phyloP scores from a whole-genome alignment of 2,329 filamentous ascomycete genomes.

The Pseudocercospora fijiensis region DNA sequence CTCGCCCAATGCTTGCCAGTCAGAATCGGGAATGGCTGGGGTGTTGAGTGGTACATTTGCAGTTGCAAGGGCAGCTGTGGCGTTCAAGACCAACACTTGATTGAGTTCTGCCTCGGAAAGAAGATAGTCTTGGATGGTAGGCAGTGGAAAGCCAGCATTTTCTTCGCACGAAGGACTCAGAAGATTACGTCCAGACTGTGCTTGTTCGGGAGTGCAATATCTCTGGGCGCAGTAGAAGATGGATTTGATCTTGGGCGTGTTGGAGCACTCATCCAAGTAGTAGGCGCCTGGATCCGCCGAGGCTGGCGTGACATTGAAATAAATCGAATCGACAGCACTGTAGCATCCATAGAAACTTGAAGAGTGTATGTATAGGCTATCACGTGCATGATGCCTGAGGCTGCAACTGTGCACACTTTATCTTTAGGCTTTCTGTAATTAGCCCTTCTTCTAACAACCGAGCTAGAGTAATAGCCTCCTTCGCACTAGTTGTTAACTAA shows the following conservation, averaged over 20 bases:
- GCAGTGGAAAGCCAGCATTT: slow-evolving; percentile 9
- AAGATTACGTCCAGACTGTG: slow-evolving; percentile 8
- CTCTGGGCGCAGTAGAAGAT: slow-evolving; percentile 21
- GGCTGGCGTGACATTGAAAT: slow-evolving; percentile 17
- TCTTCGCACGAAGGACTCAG: slow-evolving; percentile 10
- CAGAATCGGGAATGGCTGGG: slow-evolving; percentile 19
- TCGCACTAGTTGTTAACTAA: too few species aligned
- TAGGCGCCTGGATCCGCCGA: slow-evolving; percentile 6
- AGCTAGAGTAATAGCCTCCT: too few species aligned
- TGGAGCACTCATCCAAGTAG: slow-evolving; percentile 16
- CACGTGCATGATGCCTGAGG: too few species aligned
- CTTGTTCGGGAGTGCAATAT: slow-evolving; percentile 19
- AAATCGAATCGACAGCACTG: slow-evolving; percentile 11
- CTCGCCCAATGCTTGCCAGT: slow-evolving; percentile 9
- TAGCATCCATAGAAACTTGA: slow-evolving; percentile 12
- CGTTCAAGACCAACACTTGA: slow-evolving; percentile 13
- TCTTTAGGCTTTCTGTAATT: too few species aligned
- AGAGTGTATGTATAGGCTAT: too few species aligned
- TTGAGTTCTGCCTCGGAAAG: slow-evolving; percentile 14
- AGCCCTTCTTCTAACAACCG: too few species aligned
- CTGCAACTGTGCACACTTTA: too few species aligned
- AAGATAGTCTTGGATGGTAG: slow-evolving; percentile 10
- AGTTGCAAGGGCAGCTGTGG: slow-evolving; percentile 17
- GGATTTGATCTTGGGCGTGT: slow-evolving; percentile 19
- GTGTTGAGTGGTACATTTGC: slow-evolving; percentile 12